Evolutionary conservation across 75 land plant species (phyloP).

Genomic region (Cupressus sempervirens): DNA sequence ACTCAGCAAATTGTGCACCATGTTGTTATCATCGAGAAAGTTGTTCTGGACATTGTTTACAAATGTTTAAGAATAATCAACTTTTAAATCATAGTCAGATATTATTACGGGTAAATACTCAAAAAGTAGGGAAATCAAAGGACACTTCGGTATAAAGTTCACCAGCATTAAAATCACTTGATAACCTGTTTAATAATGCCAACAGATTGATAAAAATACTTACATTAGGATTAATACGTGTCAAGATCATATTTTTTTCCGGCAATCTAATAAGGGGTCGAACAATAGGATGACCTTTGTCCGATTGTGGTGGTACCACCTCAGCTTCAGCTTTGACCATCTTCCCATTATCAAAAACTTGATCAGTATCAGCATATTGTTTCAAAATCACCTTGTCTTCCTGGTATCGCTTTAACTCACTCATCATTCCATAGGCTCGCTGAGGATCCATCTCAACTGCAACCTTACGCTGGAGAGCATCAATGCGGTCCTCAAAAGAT

Average conservation of each 20-base stretch:
- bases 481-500: slow-evolving; percentile 92
- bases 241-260: slow-evolving; percentile 46
- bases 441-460: slow-evolving; percentile 55
- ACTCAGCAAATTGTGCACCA: background rate
- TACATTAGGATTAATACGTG: slow-evolving; percentile 54
- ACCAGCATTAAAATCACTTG: background rate
- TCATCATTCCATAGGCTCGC: slow-evolving; percentile 44
- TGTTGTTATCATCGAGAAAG: background rate
- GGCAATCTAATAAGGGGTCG: slow-evolving; percentile 50
- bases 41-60: background rate
- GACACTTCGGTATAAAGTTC: background rate
- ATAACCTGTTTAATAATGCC: background rate
- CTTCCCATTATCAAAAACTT: slow-evolving; percentile 48
- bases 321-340: slow-evolving; percentile 45
- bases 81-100: background rate
- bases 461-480: slow-evolving; percentile 57
- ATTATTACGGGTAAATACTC: background rate
- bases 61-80: background rate
- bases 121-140: background rate
- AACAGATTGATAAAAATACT: background rate
- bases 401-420: slow-evolving; percentile 57
- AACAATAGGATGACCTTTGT: slow-evolving; percentile 23
- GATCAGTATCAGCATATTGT: slow-evolving; percentile 52
- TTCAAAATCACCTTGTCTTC: slow-evolving; percentile 45
- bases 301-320: slow-evolving; percentile 32